Percentiles rank a stretch among this genome's conserved stretches.
Conservation (phyloP, 2,329 filamentous ascomycete genomes). For the Cladosporium halotolerans region DNA sequence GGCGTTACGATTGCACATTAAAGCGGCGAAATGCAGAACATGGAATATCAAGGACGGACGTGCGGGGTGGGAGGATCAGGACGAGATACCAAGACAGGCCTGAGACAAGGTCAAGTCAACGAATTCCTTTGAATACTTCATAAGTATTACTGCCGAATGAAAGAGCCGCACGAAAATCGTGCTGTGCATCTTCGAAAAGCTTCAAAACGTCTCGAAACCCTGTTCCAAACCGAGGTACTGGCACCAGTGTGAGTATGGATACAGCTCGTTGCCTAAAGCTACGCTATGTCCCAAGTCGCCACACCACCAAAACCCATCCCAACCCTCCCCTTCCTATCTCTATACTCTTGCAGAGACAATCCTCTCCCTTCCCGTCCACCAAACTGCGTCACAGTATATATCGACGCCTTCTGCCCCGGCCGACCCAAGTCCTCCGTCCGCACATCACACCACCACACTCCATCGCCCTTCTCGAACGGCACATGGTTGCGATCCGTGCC, state of each 20-base stretch:
- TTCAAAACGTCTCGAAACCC: not conserved
- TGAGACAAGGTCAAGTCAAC: not conserved
- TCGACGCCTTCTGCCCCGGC: constrained; percentile 59
- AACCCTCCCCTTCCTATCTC: constrained; percentile 40
- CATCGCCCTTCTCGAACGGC: constrained; percentile 65
- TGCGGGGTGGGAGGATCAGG: not conserved
- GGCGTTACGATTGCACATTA: not conserved
- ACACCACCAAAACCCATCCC: constrained; percentile 47
- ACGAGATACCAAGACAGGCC: not conserved
- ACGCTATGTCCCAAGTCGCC: constrained; percentile 41
- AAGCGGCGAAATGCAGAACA: not conserved
- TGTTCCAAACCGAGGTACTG: no score
- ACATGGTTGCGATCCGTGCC: constrained; percentile 63
- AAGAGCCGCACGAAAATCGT: not conserved
- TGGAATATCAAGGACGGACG: not conserved
- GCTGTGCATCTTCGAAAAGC: not conserved
- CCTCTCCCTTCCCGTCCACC: constrained; percentile 48
- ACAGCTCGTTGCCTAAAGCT: no score
- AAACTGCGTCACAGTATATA: constrained; percentile 56
- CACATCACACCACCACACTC: constrained; percentile 78
- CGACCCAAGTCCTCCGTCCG: constrained; percentile 56
- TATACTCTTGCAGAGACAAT: constrained; percentile 44
- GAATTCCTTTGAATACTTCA: constrained; percentile 10
- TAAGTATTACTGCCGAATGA: constrained; percentile 12
- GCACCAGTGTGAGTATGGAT: no score